phyloP scores from a whole-genome alignment of 1,284 basidiomycete genomes.

The Thecaphora thlaspeos region DNA sequence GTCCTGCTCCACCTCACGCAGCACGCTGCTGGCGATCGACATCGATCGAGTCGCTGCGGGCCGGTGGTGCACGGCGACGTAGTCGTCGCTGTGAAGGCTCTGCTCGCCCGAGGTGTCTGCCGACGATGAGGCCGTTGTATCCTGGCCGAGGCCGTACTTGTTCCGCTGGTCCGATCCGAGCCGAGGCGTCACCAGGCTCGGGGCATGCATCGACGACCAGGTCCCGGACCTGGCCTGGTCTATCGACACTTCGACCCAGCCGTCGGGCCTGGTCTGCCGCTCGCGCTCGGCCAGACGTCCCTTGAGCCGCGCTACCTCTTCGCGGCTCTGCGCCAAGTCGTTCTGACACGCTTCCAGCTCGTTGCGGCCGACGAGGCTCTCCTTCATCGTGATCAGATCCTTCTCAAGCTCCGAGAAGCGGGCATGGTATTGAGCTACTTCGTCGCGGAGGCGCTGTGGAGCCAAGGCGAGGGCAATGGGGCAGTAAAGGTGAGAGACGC shows the following conservation, averaged over 20 bases:
- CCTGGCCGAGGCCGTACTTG: neutral
- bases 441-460: constrained; percentile 9
- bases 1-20: constrained; percentile 24
- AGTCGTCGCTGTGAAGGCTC: neutral
- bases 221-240: constrained; percentile 2
- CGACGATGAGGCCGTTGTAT: neutral
- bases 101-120: constrained; percentile 3
- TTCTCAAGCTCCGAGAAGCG: constrained; percentile 35
- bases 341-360: constrained; percentile 10
- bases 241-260: constrained; percentile 12
- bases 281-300: constrained; percentile 13
- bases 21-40: constrained; percentile 11
- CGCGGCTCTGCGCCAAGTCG: constrained; percentile 17
- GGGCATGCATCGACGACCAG: constrained; percentile 34
- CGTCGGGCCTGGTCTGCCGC: constrained; percentile 2
- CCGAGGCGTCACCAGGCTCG: neutral
- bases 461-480: neutral
- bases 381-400: constrained; percentile 39
- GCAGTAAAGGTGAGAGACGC: neutral
- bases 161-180: neutral
- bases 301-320: constrained; percentile 25
- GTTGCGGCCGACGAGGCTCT: constrained; percentile 22
- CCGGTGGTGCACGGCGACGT: neutral
- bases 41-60: constrained; percentile 3
- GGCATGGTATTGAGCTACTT: constrained; percentile 24